Evolutionary conservation across 768 basidiomycete genomes (phyloP), one percentile per base, ranked within the genome.

Genomic region (Phaffia tasmanica): DNA sequence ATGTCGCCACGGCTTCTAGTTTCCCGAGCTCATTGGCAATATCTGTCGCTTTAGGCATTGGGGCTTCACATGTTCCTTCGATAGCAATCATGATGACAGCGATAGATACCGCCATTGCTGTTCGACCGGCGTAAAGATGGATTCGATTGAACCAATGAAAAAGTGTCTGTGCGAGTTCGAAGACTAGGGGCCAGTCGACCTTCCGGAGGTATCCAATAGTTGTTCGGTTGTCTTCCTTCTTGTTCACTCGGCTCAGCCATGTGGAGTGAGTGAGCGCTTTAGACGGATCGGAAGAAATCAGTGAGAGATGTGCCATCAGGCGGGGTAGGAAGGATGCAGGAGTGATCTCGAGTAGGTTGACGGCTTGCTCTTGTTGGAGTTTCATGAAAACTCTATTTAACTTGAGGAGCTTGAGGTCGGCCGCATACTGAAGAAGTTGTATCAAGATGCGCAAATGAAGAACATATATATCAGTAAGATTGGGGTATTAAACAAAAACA

Each of bases 61-160:
- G 53, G 53, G 8, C 53, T 54, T n/a, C 53, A n/a, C 53, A 27
- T 47, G 61, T 29, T 35, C 54, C 61, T 35, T 67, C 66, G 29
- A 67, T 14, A 29, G 66, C 66, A 27, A 67, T 57, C 42, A 56
- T 55, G 66, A 67, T 48, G 61, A 67, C 35, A 49, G 59, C 66
- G 60, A 63, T 56, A 8, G 66, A 32, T 55, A 67, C 66, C 7
- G 55, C 48, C 35, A 67, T 48, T 32, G 66, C 66, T 55, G 62
- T 55, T 16, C 66, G 66, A 6, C 66, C 66, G 27, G 42, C 59
- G 27, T 55, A 67, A 25, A 67, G 55, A 50, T 67, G 50, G 23
- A 67, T 57, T 11, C 47, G 18, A 56, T 57, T 27, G 47, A 67
- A 61, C 30, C 55, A 67, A 1, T 25, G 54, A 23, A 62, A 55